Evolutionary conservation across 805 yeast species (phyloP), one percentile per base, ranked within the genome.

Genomic region (Candida mattraensis): DNA sequence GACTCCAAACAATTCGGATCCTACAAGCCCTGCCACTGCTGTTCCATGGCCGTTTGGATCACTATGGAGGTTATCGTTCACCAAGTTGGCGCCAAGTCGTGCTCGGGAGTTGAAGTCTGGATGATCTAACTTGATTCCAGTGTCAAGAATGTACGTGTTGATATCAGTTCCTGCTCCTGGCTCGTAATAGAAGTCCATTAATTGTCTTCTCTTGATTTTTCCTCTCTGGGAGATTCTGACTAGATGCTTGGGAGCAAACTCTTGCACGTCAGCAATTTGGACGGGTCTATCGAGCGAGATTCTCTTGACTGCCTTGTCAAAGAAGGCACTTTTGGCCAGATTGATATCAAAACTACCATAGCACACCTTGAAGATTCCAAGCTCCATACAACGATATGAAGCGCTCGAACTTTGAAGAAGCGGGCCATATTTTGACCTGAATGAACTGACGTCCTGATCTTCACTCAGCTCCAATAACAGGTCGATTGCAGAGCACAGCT

Each of bases 21-120:
- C 78, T 25, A 74, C 58, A 7, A 75, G 55, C 3, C 80, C 80
- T 0, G 82, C 80, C 15, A 76, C 67, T 30, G 73, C 76, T 1
- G 80, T 73, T 1, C 82, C 83, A 50, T 76, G 82, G 4, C 78
- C 80, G 51, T 73, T 64, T 10, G 51, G 49, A 27, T 62, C 66
- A 6, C 48, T 52, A 5, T 26, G 17, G 10, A 41, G 51, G 4
- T 49, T 48, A 17, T 56, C 54, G 10, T 59, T 46, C n/a, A 43
- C 39, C 10, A 72, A 67, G 37, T 76, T 79, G 0, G 61, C 66
- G 13, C 74, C 61, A 28, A 57, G 54, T 9, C 59, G 51, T 0
- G 69, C 72, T 24, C 78, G 59, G 3, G 64, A 61, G 4, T 57
- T 62, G 39, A 74, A 69, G 27, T 74, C 78, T 3, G 67, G 64